Conservation (phyloP, 768 basidiomycete genomes). For the Podaxis sp. region DNA sequence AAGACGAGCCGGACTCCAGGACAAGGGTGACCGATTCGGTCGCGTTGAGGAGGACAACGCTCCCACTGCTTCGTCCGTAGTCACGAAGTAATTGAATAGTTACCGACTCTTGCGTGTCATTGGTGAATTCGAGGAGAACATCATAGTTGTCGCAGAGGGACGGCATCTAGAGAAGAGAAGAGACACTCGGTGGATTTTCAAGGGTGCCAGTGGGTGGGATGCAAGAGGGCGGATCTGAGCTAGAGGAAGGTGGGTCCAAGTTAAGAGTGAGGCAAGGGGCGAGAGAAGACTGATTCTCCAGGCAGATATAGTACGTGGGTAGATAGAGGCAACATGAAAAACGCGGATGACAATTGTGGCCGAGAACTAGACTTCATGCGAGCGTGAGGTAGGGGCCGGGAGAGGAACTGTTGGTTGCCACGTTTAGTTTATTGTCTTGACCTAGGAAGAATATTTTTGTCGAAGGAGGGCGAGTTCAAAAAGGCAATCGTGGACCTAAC, state of each 20-base stretch:
- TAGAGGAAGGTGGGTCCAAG: slow-evolving; percentile 16
- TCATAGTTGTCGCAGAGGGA: slow-evolving; percentile 59
- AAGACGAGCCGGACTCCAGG: slow-evolving; percentile 66
- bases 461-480: slow-evolving; percentile 2
- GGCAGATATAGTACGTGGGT: slow-evolving; percentile 8
- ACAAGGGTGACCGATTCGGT: slow-evolving; percentile 65
- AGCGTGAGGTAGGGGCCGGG: background rate
- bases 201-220: slow-evolving; percentile 16
- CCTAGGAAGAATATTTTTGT: slow-evolving; percentile 28
- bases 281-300: slow-evolving; percentile 3
- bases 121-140: slow-evolving; percentile 66
- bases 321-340: slow-evolving; percentile 7
- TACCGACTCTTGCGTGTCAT: slow-evolving; percentile 64
- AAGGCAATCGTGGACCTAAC: slow-evolving; percentile 8
- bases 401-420: slow-evolving; percentile 19
- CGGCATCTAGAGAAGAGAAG: slow-evolving; percentile 45
- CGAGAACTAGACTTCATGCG: slow-evolving; percentile 5
- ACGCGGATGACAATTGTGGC: slow-evolving; percentile 14
- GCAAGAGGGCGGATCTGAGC: slow-evolving; percentile 19
- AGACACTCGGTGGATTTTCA: slow-evolving; percentile 12
- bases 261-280: slow-evolving; percentile 7
- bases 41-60: slow-evolving; percentile 58
- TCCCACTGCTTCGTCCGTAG: slow-evolving; percentile 56
- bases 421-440: slow-evolving; percentile 30
- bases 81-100: slow-evolving; percentile 65